A percentile compares a stretch with the other conserved stretches of the same genome.
phyloP scores from a whole-genome alignment of 306 rosid genomes.

The Phaseolus lunatus region DNA sequence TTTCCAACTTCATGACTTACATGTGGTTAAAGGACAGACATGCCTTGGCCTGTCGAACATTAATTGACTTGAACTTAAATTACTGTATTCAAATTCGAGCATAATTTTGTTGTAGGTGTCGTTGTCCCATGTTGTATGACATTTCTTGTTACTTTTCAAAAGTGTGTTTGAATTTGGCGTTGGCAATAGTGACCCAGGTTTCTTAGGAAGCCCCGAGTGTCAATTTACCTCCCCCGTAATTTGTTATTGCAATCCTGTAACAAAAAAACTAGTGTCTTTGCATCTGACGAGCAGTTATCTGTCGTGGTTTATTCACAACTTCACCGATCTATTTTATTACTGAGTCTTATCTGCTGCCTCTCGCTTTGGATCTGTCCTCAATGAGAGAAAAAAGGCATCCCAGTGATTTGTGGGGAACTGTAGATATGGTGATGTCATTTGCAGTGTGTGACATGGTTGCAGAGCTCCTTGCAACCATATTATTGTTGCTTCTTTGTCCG shows the following conservation, averaged over 20 bases:
- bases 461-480: conserved; percentile 4
- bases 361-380: background rate
- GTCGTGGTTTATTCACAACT: background rate
- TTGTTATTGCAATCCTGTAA: background rate
- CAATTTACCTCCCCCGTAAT: background rate
- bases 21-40: conserved; percentile 27
- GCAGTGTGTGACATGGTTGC: background rate
- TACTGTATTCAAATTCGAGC: conserved; percentile 17
- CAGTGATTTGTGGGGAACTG: conserved; percentile 14
- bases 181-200: background rate
- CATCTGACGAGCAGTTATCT: background rate
- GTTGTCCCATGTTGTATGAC: too few relatives aligned
- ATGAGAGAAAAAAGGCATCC: background rate
- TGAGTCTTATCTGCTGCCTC: background rate
- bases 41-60: conserved; percentile 14
- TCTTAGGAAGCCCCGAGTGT: conserved; percentile 7
- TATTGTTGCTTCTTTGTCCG: background rate
- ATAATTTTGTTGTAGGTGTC: conserved; percentile 7
- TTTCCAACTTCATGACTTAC: conserved; percentile 16
- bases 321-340: background rate
- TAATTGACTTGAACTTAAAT: background rate
- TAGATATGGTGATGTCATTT: conserved; percentile 6
- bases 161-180: background rate
- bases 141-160: background rate
- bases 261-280: background rate